A percentile compares a stretch with the other conserved stretches of the same genome.
Evolutionary conservation across 768 basidiomycete species (phyloP).

Genomic region (Lactarius vividus): DNA sequence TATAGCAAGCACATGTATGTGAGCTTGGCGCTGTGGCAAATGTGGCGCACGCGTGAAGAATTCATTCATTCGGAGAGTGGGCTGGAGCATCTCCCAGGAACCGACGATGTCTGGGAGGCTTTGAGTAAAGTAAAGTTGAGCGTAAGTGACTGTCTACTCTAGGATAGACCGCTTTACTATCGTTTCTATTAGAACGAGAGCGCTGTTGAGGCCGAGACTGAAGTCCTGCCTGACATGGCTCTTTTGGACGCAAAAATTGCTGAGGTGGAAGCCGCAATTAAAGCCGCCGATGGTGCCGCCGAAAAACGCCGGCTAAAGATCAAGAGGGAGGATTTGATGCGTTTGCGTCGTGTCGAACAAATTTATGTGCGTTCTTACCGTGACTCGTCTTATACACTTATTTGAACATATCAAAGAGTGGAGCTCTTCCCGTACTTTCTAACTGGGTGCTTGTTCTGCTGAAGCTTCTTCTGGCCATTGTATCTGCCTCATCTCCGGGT

Average conservation of each 20-base stretch:
- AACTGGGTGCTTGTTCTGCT: slow-evolving; percentile 92
- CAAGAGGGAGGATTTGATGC: slow-evolving; percentile 75
- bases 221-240: slow-evolving; percentile 70
- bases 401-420: slow-evolving; percentile 49
- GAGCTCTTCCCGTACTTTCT: slow-evolving; percentile 78
- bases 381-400: slow-evolving; percentile 3
- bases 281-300: slow-evolving; percentile 46
- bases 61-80: slow-evolving; percentile 94
- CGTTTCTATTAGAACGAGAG: slow-evolving; percentile 20
- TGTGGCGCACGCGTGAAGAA: slow-evolving; percentile 95
- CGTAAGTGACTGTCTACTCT: slow-evolving; percentile 26
- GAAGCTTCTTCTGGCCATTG: slow-evolving; percentile 89
- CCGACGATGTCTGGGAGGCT: slow-evolving; percentile 53
- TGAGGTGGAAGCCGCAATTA: slow-evolving; percentile 55
- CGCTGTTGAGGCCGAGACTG: slow-evolving; percentile 47
- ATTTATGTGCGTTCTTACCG: slow-evolving; percentile 70
- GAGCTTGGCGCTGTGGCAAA: slow-evolving; percentile 83
- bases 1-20: slow-evolving; percentile 91
- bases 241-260: slow-evolving; percentile 69
- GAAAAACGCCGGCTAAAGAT: slow-evolving; percentile 66
- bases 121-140: slow-evolving; percentile 34
- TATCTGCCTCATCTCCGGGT: slow-evolving; percentile 71
- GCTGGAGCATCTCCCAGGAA: slow-evolving; percentile 72
- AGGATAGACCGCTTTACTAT: not conserved
- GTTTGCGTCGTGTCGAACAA: slow-evolving; percentile 85